Evolutionary conservation across 352 stramenopile genomes (phyloP).

Genomic region (Pythium rishiriense): DNA sequence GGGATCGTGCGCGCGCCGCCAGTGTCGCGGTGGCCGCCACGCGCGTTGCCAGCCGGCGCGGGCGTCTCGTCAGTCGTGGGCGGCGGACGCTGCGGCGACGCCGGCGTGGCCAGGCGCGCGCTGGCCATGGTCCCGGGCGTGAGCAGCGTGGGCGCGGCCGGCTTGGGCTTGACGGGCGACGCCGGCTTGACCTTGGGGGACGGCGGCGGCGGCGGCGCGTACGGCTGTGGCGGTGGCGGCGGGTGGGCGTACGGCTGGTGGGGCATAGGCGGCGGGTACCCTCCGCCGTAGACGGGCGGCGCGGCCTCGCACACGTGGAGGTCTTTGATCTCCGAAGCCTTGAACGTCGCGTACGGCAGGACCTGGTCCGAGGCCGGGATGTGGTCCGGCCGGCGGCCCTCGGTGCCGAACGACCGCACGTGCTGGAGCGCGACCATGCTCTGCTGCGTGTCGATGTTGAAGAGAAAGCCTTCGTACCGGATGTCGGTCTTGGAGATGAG

Average conservation of each 20-base stretch:
- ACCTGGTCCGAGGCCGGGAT: constrained; percentile 75
- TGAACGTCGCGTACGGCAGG: constrained; percentile 81
- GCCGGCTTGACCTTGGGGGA: constrained; percentile 13
- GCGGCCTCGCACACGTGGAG: constrained; percentile 80
- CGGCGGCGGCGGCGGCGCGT: not conserved
- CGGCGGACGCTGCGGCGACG: constrained; percentile 25
- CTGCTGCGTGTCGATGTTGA: constrained; percentile 86
- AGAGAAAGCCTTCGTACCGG: constrained; percentile 83
- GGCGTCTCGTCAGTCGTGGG: constrained; percentile 10
- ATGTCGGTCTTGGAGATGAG: constrained; percentile 89
- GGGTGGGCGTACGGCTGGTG: constrained; percentile 20
- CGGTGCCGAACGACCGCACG: constrained; percentile 83
- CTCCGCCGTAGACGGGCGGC: constrained; percentile 24
- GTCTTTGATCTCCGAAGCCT: constrained; percentile 85
- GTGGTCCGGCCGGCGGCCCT: constrained; percentile 70
- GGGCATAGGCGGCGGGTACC: constrained; percentile 9
- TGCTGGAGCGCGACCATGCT: constrained; percentile 81
- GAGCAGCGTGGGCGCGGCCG: constrained; percentile 43
- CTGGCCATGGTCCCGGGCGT: constrained; percentile 55
- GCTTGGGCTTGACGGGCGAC: constrained; percentile 15
- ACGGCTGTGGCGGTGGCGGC: constrained; percentile 14
- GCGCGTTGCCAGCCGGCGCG: not conserved
- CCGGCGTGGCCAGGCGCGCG: constrained; percentile 29
- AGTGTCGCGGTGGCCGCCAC: not conserved
- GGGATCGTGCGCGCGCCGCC: constrained; percentile 58